Evolutionary conservation across 495 filamentous ascomycete genomes (phyloP).

Genomic region (Xylaria flabelliformis): DNA sequence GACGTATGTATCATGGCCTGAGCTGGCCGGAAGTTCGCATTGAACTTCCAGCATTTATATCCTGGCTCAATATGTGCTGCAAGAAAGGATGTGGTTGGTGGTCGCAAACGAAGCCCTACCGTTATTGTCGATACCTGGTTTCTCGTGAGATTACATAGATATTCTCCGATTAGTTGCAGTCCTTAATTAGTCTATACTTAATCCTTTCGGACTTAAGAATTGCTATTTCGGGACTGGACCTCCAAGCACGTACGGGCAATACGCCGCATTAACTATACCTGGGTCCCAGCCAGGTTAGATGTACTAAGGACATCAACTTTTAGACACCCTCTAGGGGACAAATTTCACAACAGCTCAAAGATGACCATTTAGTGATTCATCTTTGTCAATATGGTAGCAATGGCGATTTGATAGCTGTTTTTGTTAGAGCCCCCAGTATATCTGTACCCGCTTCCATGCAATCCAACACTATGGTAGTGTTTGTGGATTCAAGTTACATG

Average conservation of each 20-base stretch:
- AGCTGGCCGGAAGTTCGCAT: slow-evolving; percentile 15
- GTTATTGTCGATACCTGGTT: slow-evolving; percentile 15
- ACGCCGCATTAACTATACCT: not conserved
- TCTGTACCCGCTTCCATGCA: not conserved
- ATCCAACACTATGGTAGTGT: slow-evolving; percentile 8
- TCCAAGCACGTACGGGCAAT: not conserved
- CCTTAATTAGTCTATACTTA: not conserved
- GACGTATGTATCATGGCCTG: slow-evolving; percentile 7
- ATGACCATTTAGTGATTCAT: slow-evolving; percentile 19
- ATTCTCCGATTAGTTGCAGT: slow-evolving; percentile 15
- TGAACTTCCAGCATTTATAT: slow-evolving; percentile 9
- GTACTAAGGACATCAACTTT: not conserved
- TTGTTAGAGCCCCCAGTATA: slow-evolving; percentile 4
- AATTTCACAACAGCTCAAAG: not conserved
- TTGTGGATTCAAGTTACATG: not conserved
- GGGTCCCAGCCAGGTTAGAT: not conserved
- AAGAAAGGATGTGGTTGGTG: slow-evolving; percentile 10
- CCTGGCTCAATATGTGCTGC: not conserved
- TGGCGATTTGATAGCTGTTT: not conserved
- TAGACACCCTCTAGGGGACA: not conserved
- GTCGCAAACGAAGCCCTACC: slow-evolving; percentile 10
- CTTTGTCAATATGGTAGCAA: slow-evolving; percentile 1
- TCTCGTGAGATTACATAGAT: not conserved
- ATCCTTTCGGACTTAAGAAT: slow-evolving; percentile 6
- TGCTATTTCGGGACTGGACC: slow-evolving; percentile 11